These are phyloP conservation scores for Nothophaeocryptopus gaeumannii DNA, from an alignment of 2,329 filamentous ascomycete species.

Conservation along the genomic window DNA sequence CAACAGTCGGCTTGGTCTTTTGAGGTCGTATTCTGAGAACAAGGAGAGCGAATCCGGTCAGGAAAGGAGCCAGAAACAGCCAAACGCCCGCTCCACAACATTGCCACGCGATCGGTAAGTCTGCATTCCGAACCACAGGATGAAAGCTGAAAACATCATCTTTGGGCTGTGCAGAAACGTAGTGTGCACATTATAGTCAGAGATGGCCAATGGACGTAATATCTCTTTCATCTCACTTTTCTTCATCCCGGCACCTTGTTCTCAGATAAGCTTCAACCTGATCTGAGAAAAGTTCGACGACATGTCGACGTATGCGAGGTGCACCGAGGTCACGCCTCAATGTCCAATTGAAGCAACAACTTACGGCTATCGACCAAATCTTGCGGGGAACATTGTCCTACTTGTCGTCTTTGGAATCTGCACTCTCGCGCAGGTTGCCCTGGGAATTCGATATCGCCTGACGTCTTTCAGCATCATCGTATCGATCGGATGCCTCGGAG, in stretches of 20 bases:
- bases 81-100: no score
- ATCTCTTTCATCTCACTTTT: no score
- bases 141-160: no score
- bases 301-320: conserved; percentile 14
- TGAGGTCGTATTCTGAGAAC: no score
- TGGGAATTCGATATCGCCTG: conserved; percentile 37
- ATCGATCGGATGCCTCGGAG: conserved; percentile 41
- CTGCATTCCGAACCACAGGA: background rate
- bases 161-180: no score
- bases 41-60: no score
- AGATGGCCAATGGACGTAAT: no score
- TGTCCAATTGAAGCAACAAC: conserved; percentile 39
- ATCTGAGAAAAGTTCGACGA: background rate
- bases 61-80: no score
- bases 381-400: conserved; percentile 41
- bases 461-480: conserved; percentile 42
- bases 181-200: no score
- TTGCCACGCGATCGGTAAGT: background rate
- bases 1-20: no score
- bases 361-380: conserved; percentile 41
- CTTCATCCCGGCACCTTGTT: no score
- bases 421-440: conserved; percentile 35
- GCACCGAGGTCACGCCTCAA: conserved; percentile 30
- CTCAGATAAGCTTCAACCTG: no score
- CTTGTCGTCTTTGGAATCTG: conserved; percentile 37